Percentiles rank a stretch among this genome's conserved stretches.
Conservation (phyloP, 768 basidiomycete species). For the Psilocybe cyanescens region DNA sequence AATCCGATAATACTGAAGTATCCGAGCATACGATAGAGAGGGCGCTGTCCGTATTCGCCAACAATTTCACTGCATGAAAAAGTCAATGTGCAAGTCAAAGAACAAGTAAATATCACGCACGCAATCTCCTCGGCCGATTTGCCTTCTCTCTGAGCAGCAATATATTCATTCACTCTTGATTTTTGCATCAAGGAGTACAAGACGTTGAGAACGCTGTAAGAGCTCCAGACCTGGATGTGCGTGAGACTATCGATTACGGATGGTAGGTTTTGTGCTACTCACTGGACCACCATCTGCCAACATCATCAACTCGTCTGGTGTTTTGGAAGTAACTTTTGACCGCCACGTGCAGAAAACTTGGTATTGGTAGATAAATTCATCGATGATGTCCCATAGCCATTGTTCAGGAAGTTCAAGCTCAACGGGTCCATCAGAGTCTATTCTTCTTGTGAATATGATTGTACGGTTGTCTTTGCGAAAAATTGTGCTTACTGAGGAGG, state of each 20-base stretch:
- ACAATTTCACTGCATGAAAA: slow-evolving; percentile 64
- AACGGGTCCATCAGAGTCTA: slow-evolving; percentile 94
- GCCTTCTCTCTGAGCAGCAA: slow-evolving; percentile 79
- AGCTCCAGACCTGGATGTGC: slow-evolving; percentile 82
- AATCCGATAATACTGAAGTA: slow-evolving; percentile 97
- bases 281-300: slow-evolving; percentile 76
- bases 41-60: slow-evolving; percentile 89
- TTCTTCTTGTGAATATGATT: background rate
- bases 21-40: slow-evolving; percentile 92
- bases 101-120: slow-evolving; percentile 45
- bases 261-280: slow-evolving; percentile 28
- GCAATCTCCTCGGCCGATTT: slow-evolving; percentile 83
- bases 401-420: slow-evolving; percentile 93
- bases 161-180: slow-evolving; percentile 92
- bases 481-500: slow-evolving; percentile 73
- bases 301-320: slow-evolving; percentile 86
- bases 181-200: slow-evolving; percentile 99
- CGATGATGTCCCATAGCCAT: slow-evolving; percentile 98
- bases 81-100: slow-evolving; percentile 5
- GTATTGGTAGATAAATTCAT: slow-evolving; percentile 98
- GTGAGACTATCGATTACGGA: slow-evolving; percentile 4
- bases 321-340: slow-evolving; percentile 81
- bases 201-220: slow-evolving; percentile 97
- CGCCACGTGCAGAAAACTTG: slow-evolving; percentile 95
- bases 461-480: background rate